phyloP scores from a whole-genome alignment of 352 stramenopile genomes.

The Thalassiosira ordinaria region DNA sequence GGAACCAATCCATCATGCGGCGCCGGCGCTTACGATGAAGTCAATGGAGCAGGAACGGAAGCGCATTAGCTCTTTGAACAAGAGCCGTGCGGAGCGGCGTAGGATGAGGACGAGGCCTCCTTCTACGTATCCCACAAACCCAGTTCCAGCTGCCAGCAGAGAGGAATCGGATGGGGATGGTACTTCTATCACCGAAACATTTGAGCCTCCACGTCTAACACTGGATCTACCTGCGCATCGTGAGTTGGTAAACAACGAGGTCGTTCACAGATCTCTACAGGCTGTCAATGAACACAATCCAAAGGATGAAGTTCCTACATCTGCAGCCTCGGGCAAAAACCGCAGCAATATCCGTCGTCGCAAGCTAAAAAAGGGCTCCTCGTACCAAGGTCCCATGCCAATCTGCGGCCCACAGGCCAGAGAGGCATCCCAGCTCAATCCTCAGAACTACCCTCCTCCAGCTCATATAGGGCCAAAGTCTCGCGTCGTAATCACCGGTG shows the following conservation, averaged over 20 bases:
- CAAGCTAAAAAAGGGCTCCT: no score
- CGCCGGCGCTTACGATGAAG: slow-evolving; percentile 3
- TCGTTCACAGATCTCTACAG: background rate
- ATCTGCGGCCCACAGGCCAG: slow-evolving; percentile 48
- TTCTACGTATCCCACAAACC: background rate
- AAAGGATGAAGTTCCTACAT: no score
- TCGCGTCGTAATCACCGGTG: slow-evolving; percentile 67
- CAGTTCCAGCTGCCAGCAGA: background rate
- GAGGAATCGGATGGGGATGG: background rate
- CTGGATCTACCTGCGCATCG: slow-evolving; percentile 52
- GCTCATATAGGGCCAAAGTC: slow-evolving; percentile 38
- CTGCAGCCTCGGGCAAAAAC: background rate
- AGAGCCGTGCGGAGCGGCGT: slow-evolving; percentile 26
- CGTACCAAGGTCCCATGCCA: no score
- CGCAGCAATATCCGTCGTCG: slow-evolving; percentile 23
- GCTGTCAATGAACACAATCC: no score
- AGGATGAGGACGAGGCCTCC: slow-evolving; percentile 38
- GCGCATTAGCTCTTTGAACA: slow-evolving; percentile 22
- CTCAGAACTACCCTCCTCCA: slow-evolving; percentile 41
- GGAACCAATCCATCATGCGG: background rate
- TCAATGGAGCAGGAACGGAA: slow-evolving; percentile 43
- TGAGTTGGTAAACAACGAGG: slow-evolving; percentile 24
- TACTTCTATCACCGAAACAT: background rate
- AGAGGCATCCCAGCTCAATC: slow-evolving; percentile 50
- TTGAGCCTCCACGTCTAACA: slow-evolving; percentile 28